Evolutionary conservation across 805 yeast genomes (phyloP), one percentile per base, ranked within the genome.

Genomic region (Dipodascopsis uninucleata): DNA sequence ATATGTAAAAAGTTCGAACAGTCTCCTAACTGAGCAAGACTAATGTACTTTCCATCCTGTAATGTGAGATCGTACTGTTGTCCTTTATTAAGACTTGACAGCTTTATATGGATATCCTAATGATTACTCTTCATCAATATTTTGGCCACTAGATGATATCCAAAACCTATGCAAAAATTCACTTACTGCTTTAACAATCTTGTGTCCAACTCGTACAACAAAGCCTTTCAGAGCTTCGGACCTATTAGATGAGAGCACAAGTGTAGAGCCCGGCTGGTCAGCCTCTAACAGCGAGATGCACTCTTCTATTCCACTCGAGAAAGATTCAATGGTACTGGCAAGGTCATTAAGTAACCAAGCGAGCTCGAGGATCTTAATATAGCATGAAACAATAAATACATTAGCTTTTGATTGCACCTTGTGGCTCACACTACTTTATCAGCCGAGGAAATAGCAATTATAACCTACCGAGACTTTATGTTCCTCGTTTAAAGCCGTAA

Each of bases 211-310:
- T 4, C 58, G 54, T 12, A 45, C 40, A 17, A 53, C 40, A 29
- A 45, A 43, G 16, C 58, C 58, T 20, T 53, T 53, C 6, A 53
- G 37, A 7, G 58, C 55, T 18, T 53, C 58, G 2, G 55, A 49
- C 23, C 57, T 29, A 24, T 44, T 43, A 17, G 58, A 53, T 10
- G 57, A 52, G 22, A 53, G 35, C n/a, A 52, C 58, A 9, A 53
- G 35, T 8, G 52, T 53, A 5, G 57, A 47, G 3, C 49, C 41
- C 6, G 53, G 41, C 31, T 53, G 55, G 25, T 53, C 57, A 2
- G 38, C 18, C 8, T 37, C 45, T 26, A 53, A 32, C 8, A 53
- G 28, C 6, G 49, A 24, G 12, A 53, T 20, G 23, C 58, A 53
- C 17, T 45, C 57, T 14, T 39, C 43, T 5, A 53, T 16, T 3